Evolutionary conservation across 2,329 filamentous ascomycete genomes (phyloP), one percentile per base, ranked within the genome.

Genomic region (Clonostachys rhizophaga): DNA sequence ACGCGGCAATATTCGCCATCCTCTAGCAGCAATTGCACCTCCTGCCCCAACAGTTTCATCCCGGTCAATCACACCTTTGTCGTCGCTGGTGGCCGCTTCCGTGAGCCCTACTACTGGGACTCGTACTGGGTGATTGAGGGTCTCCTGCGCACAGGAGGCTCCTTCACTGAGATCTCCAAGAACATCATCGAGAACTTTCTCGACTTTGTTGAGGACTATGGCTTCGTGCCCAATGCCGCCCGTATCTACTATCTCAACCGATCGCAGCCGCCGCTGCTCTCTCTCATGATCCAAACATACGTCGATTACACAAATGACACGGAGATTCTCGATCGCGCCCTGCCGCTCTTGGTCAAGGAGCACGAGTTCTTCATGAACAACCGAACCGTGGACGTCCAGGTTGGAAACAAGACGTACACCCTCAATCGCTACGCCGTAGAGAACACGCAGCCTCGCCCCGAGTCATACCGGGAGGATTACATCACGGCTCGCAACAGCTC

Each of bases 71-170:
- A 80, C 48, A 83, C 81, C 4, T 87, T 87, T 56, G 81, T 87
- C n/a, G 76, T 87, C 14, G 83, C 83, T 5, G 83, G 83, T 12
- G 83, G 84, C n/a, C 79, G 84, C 33, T 87, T 87, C 69, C 72
- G 83, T 34, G 84, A 87, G 62, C 75, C 81, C 2, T 87, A 87
- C 58, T 87, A 87, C 61, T 87, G 83, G 83, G 83, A 87, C 60
- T 83, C 80, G 34, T 86, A 78, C 66, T 86, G 81, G 82, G 84
- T 86, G 43, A 55, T 87, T 42, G 78, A 84, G 63, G 84, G 84
- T 20, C 69, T 87, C 20, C 64, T 87, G 34, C 75, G 83, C 42
- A 86, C 82, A 0, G 75, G 80, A 14, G 84, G 83, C 36, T 75
- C 75, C 41, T 87, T 86, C 51, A 76, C 76, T 7, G 63, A 78